These are phyloP conservation scores for Hyphodiscus hymeniophilus DNA, from an alignment of 495 filamentous ascomycete species.

Conservation along the genomic window DNA sequence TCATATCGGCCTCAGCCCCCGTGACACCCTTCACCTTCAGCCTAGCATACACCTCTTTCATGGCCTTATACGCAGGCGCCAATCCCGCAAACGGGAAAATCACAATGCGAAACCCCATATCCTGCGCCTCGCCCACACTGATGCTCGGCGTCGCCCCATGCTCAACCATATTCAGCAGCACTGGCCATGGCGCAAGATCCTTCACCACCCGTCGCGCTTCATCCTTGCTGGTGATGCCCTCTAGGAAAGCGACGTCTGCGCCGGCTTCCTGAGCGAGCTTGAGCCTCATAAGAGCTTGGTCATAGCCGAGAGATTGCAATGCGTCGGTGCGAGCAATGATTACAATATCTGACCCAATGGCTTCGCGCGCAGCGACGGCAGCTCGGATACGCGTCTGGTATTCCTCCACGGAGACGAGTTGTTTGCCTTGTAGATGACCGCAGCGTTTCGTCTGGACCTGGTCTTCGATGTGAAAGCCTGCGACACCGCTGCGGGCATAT, in stretches of 20 bases:
- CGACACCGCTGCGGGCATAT: conserved; percentile 58
- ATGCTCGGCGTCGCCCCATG: conserved; percentile 51
- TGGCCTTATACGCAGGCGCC: conserved; percentile 44
- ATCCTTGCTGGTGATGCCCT: conserved; percentile 50
- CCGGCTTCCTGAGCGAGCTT: conserved; percentile 51
- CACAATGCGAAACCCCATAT: conserved; percentile 56
- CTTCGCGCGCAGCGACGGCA: conserved; percentile 44
- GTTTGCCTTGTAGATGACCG: conserved; percentile 53
- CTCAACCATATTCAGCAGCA: conserved; percentile 57
- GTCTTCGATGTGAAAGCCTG: conserved; percentile 65
- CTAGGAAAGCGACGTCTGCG: conserved; percentile 47
- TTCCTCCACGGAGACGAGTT: conserved; percentile 42
- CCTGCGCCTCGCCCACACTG: conserved; percentile 45
- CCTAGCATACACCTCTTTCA: conserved; percentile 34
- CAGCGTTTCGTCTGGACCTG: conserved; percentile 59
- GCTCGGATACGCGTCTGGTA: conserved; percentile 48
- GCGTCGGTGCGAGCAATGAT: conserved; percentile 57
- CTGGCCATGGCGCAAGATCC: conserved; percentile 48
- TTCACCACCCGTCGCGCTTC: conserved; percentile 42
- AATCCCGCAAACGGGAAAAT: conserved; percentile 50
- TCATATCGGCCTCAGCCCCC: conserved; percentile 36
- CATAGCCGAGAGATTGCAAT: conserved; percentile 50
- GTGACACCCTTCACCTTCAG: conserved; percentile 42
- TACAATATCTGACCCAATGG: conserved; percentile 41
- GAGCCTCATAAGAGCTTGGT: conserved; percentile 44